Conservation (phyloP, 2,329 filamentous ascomycete species). For the Graphilbum fragrans region DNA sequence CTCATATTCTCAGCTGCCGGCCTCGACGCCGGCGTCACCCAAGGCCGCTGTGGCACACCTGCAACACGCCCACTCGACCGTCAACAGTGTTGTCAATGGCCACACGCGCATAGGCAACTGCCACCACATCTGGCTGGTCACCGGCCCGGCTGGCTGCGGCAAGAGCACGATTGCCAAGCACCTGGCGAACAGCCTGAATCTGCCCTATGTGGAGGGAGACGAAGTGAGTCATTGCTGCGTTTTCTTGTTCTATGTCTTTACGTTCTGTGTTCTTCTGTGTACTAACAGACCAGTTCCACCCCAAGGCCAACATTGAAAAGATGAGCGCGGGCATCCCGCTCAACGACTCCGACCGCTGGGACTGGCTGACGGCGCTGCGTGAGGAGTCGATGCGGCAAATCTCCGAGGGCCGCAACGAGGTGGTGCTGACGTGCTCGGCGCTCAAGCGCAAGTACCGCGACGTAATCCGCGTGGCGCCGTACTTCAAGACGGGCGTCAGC, state of each 20-base stretch:
- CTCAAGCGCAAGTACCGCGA: constrained; percentile 97
- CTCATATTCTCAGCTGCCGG: background rate
- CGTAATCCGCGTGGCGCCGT: constrained; percentile 69
- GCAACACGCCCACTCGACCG: too few relatives aligned
- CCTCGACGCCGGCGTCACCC: background rate
- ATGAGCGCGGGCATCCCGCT: constrained; percentile 78
- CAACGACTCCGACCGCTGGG: constrained; percentile 91
- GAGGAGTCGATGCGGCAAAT: constrained; percentile 51
- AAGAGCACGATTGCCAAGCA: constrained; percentile 64
- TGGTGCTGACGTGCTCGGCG: constrained; percentile 93
- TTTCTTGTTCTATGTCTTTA: constrained; percentile 1
- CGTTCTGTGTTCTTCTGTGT: background rate
- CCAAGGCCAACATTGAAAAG: constrained; percentile 72
- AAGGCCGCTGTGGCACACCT: background rate
- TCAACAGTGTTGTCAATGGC: too few relatives aligned
- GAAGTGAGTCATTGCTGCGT: constrained; percentile 36
- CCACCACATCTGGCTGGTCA: constrained; percentile 71
- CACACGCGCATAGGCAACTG: constrained; percentile 6
- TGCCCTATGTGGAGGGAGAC: constrained; percentile 69
- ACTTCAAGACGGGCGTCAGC: constrained; percentile 58
- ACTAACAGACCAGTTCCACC: constrained; percentile 49
- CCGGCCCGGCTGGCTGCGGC: constrained; percentile 66
- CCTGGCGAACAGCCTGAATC: constrained; percentile 46
- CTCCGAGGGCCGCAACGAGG: constrained; percentile 49
- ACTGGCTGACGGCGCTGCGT: constrained; percentile 78